phyloP scores from a whole-genome alignment of 345 rosid genomes.

The Physaria fendleri region DNA sequence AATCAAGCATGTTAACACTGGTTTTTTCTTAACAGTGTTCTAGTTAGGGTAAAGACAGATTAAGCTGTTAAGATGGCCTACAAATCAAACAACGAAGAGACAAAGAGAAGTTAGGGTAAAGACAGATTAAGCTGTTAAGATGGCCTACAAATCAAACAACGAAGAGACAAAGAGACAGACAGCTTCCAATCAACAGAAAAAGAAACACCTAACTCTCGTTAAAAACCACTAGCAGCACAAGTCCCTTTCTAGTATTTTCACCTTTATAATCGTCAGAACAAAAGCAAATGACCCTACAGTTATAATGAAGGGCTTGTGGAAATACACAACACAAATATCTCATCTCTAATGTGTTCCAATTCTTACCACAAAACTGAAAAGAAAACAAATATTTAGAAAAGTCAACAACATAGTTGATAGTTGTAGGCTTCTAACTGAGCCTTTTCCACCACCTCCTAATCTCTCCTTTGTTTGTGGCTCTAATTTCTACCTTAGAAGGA shows the following conservation, averaged over 20 bases:
- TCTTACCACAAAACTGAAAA: constrained; percentile 15
- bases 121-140: neutral
- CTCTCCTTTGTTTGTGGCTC: constrained; percentile 10
- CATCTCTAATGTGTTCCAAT: constrained; percentile 12
- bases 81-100: too few species aligned
- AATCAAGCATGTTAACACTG: constrained; percentile 1
- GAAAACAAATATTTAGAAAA: constrained; percentile 12
- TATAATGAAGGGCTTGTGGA: neutral
- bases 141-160: too few species aligned
- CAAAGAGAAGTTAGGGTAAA: neutral
- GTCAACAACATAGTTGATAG: constrained; percentile 22
- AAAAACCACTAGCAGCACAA: too few species aligned
- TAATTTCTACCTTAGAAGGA: neutral
- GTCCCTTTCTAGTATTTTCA: too few species aligned
- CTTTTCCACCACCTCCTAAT: constrained; percentile 9
- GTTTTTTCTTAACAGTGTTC: too few species aligned
- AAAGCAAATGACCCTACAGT: constrained; percentile 19
- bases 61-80: too few species aligned
- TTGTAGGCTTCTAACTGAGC: neutral
- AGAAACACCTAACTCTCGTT: too few species aligned
- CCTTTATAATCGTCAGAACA: constrained; percentile 8
- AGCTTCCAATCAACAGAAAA: too few species aligned
- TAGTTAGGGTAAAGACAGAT: too few species aligned
- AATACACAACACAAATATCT: constrained; percentile 14
- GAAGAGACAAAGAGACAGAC: neutral